Base-by-base conservation (phyloP, 345 rosid genomes). In the Cardamine chenopodiifolia region DNA sequence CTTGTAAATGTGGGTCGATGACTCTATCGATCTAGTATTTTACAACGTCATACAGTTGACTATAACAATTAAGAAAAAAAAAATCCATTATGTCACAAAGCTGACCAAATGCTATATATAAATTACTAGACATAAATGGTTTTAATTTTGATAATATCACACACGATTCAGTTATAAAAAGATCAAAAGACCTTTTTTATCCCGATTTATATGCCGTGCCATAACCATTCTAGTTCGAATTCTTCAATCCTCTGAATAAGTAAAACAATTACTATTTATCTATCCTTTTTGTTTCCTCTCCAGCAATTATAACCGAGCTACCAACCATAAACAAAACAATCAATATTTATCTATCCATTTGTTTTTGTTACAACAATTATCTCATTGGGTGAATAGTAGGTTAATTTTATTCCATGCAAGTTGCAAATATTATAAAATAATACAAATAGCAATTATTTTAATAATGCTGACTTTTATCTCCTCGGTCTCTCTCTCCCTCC, bases 381-480 rank as follows among this genome's bases (percentile, higher is more conserved):
- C 47, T 40, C 47, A 13, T 14, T 40, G 7, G 6, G 47, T 40
- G 47, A 40, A 40, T 40, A 40, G 7, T 39, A 39, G 13, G 44
- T 40, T 4, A 40, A 1, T 14, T 40, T 40, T 29, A n/a, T 17
- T 20, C 9, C 15, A 70, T 58, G 53, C 75, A 62, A 72, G 61
- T 72, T 3, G 76, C 42, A 61, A 8, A 49, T 35, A 11, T 2
- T 44, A 3, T 3, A 29, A 44, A 58, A 42, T n/a, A 44, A 8
- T n/a, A 10, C 2, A 4, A 18, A 6, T 6, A n/a, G 31, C 1
- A 9, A 9, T 11, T 45, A 31, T 31, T 45, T 48, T 34, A 50
- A 62, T 50, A 62, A 25, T 72, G 69, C 62, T 72, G 76, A 72
- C 76, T 72, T 59, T 69, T 6, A 25, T 60, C 29, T 6, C 54